These are phyloP conservation scores for Stachybotrys chartarum DNA, from an alignment of 2,329 filamentous ascomycete species.

Conservation along the genomic window DNA sequence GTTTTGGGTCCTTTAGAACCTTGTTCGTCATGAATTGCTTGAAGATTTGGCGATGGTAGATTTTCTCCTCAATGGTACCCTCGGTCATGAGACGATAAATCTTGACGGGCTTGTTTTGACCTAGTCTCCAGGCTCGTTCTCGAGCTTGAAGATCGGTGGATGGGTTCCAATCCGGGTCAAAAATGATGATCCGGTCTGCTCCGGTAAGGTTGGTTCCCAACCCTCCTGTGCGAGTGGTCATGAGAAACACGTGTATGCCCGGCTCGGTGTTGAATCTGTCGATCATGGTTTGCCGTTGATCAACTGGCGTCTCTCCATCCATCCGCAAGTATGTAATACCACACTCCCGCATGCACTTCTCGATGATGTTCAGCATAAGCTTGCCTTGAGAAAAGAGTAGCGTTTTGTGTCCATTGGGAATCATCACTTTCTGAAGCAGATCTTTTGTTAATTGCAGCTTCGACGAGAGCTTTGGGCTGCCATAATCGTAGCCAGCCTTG, in stretches of 20 bases:
- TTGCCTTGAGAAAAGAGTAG: slow-evolving; percentile 88
- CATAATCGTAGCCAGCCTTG: slow-evolving; percentile 68
- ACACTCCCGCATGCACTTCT: slow-evolving; percentile 67
- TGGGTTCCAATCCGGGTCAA: slow-evolving; percentile 97
- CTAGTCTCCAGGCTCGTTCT: slow-evolving; percentile 90
- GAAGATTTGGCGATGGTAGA: slow-evolving; percentile 97
- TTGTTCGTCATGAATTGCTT: slow-evolving; percentile 98
- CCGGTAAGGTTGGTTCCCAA: slow-evolving; percentile 92
- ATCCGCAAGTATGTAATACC: slow-evolving; percentile 76
- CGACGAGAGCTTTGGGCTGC: slow-evolving; percentile 70
- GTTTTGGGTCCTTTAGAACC: slow-evolving; percentile 88
- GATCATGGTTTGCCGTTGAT: slow-evolving; percentile 80
- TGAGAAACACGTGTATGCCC: slow-evolving; percentile 75
- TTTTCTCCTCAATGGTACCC: slow-evolving; percentile 98
- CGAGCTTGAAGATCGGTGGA: slow-evolving; percentile 93
- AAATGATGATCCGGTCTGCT: slow-evolving; percentile 93
- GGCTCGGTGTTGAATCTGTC: slow-evolving; percentile 86
- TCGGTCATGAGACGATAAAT: slow-evolving; percentile 98
- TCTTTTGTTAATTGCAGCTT: slow-evolving; percentile 95
- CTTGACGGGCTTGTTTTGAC: slow-evolving; percentile 89
- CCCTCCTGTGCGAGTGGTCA: slow-evolving; percentile 93
- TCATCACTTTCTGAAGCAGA: slow-evolving; percentile 76
- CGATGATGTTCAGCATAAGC: slow-evolving; percentile 92
- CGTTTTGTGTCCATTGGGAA: slow-evolving; percentile 83
- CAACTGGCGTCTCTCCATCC: slow-evolving; percentile 88